A percentile compares a stretch with the other conserved stretches of the same genome.
These are phyloP conservation scores for Globisporangium echinulatum DNA, from an alignment of 352 stramenopile genomes.

Conservation along the genomic window DNA sequence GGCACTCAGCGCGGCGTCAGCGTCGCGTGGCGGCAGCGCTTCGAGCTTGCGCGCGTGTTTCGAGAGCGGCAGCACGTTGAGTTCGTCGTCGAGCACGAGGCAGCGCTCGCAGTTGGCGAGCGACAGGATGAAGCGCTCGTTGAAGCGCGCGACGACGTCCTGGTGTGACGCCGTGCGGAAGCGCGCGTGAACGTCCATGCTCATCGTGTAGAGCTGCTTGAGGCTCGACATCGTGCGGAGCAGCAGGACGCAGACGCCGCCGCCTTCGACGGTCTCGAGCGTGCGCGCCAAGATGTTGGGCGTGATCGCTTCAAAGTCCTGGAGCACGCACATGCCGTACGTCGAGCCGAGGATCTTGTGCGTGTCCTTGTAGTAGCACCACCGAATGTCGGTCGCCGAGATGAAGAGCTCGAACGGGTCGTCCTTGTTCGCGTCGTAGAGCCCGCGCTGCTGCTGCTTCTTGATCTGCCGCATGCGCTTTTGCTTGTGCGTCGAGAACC, in stretches of 20 bases:
- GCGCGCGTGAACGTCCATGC: slow-evolving; percentile 93
- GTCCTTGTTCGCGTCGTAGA: slow-evolving; percentile 91
- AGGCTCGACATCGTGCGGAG: slow-evolving; percentile 97
- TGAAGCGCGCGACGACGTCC: slow-evolving; percentile 97
- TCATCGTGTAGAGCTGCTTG: slow-evolving; percentile 99
- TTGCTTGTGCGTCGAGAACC: slow-evolving; percentile 97
- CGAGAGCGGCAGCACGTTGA: slow-evolving; percentile 98
- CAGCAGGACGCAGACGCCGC: slow-evolving; percentile 96
- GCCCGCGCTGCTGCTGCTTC: slow-evolving; percentile 89
- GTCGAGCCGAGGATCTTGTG: slow-evolving; percentile 98
- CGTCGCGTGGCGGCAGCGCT: slow-evolving; percentile 55
- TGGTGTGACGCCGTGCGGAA: slow-evolving; percentile 91
- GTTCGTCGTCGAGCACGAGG: slow-evolving; percentile 98
- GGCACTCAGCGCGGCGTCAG: slow-evolving; percentile 47
- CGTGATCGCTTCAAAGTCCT: slow-evolving; percentile 99
- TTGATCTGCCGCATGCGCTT: slow-evolving; percentile 95
- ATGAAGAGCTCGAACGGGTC: slow-evolving; percentile 99
- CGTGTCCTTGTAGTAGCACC: slow-evolving; percentile 99
- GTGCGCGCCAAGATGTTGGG: slow-evolving; percentile 98
- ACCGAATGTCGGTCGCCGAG: slow-evolving; percentile 96
- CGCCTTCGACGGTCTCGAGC: slow-evolving; percentile 98
- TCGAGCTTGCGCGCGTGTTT: slow-evolving; percentile 90
- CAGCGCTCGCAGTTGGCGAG: slow-evolving; percentile 93
- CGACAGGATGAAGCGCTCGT: slow-evolving; percentile 99
- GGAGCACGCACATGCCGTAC: slow-evolving; percentile 97